Evolutionary conservation across 2,329 filamentous ascomycete genomes (phyloP), one percentile per base, ranked within the genome.

Genomic region (Aureobasidium sp.): DNA sequence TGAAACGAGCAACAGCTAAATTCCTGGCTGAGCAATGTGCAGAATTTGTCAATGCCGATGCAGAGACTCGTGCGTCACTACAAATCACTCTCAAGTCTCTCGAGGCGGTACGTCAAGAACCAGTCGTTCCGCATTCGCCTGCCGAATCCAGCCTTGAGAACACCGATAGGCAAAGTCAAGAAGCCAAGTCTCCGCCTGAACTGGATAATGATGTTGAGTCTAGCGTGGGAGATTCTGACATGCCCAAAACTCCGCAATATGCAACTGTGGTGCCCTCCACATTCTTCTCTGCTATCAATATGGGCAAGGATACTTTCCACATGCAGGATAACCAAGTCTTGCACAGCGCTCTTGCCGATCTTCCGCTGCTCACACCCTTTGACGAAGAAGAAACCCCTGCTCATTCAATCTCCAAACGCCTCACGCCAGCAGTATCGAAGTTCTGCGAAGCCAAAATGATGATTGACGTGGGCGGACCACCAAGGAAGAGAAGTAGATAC

Each of bases 21-120:
- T 89, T 84, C 54, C 75, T 95, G 56, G 93, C 90, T 1, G 76
- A 84, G 62, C 87, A 85, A 62, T 97, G 91, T 68, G 88, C 85
- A 0, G 84, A 91, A 60, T 98, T 88, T 80, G 79, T 89, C 32
- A 76, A 79, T 19, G 79, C 85, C 32, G 76, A 74, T 30, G 69
- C 75, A 4, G 82, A 86, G 58, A 80, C 85, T 55, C 80, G 83
- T 42, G 77, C 77, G 55, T 65, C 75, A 2, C 74, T 96, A 55
- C 89, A 91, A 62, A 79, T 95, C 21, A 78, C 78, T 34, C 75
- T 77, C 44, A 77, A 78, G 54, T 38, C 50, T 14, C 11, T 21
- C 17, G 60, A 64, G 4, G 55, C 65, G 12, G 57, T 58, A 12
- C 51, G 59, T 7, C 45, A 47, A 55, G 53, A 25, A 39, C 56